Evolutionary conservation across 2,329 filamentous ascomycete species (phyloP), one percentile per base, ranked within the genome.

Genomic region (Sporothrix euskadiensis): DNA sequence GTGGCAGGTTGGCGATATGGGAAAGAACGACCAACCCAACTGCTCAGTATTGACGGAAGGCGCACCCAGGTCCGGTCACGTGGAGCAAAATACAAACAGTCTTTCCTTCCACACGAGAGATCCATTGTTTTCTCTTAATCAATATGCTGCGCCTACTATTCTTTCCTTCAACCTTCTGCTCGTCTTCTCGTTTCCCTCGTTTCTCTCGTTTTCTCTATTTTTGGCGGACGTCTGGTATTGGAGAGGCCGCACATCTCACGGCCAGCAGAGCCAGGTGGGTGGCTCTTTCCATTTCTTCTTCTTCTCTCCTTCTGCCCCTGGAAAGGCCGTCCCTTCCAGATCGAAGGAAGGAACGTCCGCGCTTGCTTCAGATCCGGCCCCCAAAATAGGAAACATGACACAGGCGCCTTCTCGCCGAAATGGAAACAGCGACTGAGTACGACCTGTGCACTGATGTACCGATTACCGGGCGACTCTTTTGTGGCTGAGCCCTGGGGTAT

Each of bases 401-500:
- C 41, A 32, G 26, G 8, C 26, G 22, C 41, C 14, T 12, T 4
- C 8, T 16, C 41, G 9, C 41, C 44, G 41, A 49, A 49, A 32
- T 22, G 19, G 65, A 52, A 52, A 7, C 65, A 68, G 63, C 14
- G 63, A 49, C 7, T 9, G 12, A 14, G 26, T 26, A 26, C 26
- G 26, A 26, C 26, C 26, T 26, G 26, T 26, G 26, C 26, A 26
- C 5, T 9, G 10, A 14, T 10, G 12, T 10, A 44, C 41, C 4
- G 35, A 4, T 63, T 63, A n/a, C 22, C 16, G 41, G 26, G 26
- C 16, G 44, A n/a, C 47, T 22, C 30, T n/a, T 14, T 22, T 54
- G 66, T 71, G 69, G 69, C 69, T 71, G 69, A 59, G 69, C 32
- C 26, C 47, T 56, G 47, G 47, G 30, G 47, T 16, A 69, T 26